phyloP scores from a whole-genome alignment of 2,329 filamentous ascomycete species.

The Aspergillus quadricinctus region DNA sequence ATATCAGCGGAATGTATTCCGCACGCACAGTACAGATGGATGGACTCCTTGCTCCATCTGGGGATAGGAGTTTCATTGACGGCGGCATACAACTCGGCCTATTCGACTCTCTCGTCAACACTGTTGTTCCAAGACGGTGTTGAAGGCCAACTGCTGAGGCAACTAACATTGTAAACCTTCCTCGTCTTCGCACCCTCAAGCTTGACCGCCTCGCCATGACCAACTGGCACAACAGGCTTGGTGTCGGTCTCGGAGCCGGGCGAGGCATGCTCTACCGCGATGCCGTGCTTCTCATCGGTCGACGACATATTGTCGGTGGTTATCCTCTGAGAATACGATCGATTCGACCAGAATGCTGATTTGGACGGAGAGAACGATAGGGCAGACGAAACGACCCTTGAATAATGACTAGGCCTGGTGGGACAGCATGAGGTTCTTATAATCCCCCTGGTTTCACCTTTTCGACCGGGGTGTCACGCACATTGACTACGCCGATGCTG shows the following conservation, averaged over 20 bases:
- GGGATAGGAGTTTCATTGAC: conserved; percentile 44
- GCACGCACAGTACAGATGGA: conserved; percentile 28
- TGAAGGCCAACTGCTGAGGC: neutral
- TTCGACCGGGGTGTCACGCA: neutral
- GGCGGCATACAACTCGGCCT: conserved; percentile 49
- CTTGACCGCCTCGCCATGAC: conserved; percentile 18
- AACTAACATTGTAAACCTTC: conserved; percentile 40
- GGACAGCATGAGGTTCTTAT: neutral
- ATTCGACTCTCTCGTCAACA: neutral
- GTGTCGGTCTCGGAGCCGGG: neutral
- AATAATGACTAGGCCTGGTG: neutral
- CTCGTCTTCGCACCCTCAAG: conserved; percentile 37
- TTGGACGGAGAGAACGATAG: neutral
- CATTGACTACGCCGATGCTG: neutral
- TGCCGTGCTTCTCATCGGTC: neutral
- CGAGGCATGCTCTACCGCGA: neutral
- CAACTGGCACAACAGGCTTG: neutral
- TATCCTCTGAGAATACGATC: neutral
- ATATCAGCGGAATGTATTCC: neutral
- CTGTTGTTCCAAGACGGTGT: neutral
- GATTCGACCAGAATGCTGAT: neutral
- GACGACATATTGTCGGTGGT: neutral
- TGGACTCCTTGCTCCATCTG: conserved; percentile 25
- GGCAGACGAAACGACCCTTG: neutral
- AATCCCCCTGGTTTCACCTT: neutral